Conservation (phyloP, 768 basidiomycete species). For the Suillus fuscotomentosus region DNA sequence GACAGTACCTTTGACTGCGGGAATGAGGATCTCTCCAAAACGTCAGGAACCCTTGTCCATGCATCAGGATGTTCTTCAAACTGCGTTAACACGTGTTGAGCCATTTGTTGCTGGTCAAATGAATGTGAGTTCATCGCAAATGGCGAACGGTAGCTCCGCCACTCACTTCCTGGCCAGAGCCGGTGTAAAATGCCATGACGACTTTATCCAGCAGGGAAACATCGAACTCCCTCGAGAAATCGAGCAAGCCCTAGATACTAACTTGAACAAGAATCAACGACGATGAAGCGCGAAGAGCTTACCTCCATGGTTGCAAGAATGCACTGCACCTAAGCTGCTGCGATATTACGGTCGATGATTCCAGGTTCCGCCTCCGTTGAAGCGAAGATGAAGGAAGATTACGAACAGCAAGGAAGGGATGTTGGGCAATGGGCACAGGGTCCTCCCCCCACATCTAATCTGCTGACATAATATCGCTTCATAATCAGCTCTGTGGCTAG, state of each 20-base stretch:
- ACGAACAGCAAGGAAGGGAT: slow-evolving; percentile 15
- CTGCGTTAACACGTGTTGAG: slow-evolving; percentile 91
- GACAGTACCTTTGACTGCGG: slow-evolving; percentile 76
- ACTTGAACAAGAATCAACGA: slow-evolving; percentile 9
- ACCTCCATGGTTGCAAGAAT: slow-evolving; percentile 37
- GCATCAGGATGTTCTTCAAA: slow-evolving; percentile 96
- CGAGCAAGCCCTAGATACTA: slow-evolving; percentile 70
- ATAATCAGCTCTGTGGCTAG: slow-evolving; percentile 3
- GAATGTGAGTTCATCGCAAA: slow-evolving; percentile 10
- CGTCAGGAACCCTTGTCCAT: slow-evolving; percentile 95
- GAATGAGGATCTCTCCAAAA: slow-evolving; percentile 81
- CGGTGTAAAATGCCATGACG: slow-evolving; percentile 88
- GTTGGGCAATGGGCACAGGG: slow-evolving; percentile 33
- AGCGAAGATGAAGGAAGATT: slow-evolving; percentile 11
- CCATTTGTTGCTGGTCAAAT: slow-evolving; percentile 79
- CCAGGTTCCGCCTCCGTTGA: slow-evolving; percentile 11
- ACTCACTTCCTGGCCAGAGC: slow-evolving; percentile 75
- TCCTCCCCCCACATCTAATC: slow-evolving; percentile 29
- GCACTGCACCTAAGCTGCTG: neutral
- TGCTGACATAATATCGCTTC: slow-evolving; percentile 31
- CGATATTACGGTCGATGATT: slow-evolving; percentile 9
- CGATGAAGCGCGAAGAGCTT: slow-evolving; percentile 12
- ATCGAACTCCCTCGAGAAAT: slow-evolving; percentile 94
- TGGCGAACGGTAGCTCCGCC: slow-evolving; percentile 8
- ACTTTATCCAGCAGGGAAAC: slow-evolving; percentile 91